Percentiles rank a stretch among this genome's conserved stretches.
Conservation (phyloP, 371 early-diverging fungal species). For the Mucor circinelloides region DNA sequence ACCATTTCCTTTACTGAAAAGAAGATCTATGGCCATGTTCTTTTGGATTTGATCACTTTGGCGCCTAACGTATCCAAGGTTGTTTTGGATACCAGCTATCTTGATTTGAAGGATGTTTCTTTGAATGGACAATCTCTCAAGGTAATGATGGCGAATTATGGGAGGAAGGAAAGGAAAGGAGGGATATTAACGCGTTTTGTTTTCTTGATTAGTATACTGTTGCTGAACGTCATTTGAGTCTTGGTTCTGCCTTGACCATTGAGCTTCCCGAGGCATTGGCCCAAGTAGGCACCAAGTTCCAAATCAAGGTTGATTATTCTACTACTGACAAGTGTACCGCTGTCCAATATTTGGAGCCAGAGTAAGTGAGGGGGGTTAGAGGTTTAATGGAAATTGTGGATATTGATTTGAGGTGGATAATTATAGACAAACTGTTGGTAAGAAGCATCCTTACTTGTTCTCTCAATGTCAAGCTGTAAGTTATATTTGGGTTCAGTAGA, state of each 20-base stretch:
- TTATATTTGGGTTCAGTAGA: not conserved
- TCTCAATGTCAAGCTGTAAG: constrained; percentile 91
- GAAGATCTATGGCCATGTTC: constrained; percentile 69
- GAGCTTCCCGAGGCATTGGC: constrained; percentile 50
- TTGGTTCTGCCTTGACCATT: constrained; percentile 80
- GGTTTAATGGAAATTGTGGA: not conserved
- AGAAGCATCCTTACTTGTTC: constrained; percentile 92
- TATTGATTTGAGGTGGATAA: not conserved
- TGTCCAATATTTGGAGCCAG: constrained; percentile 89
- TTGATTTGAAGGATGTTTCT: constrained; percentile 60
- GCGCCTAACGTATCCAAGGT: constrained; percentile 58
- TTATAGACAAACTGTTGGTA: constrained; percentile 88
- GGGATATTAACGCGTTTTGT: not conserved
- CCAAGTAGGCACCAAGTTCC: constrained; percentile 44
- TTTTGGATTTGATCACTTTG: constrained; percentile 58
- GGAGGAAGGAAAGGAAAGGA: not conserved
- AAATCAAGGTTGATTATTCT: constrained; percentile 71
- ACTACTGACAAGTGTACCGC: constrained; percentile 87
- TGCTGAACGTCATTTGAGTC: constrained; percentile 61
- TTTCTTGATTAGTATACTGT: constrained; percentile 54
- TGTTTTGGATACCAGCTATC: constrained; percentile 79
- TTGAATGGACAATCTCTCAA: constrained; percentile 42
- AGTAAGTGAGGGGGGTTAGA: constrained; percentile 39
- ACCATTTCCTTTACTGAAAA: constrained; percentile 75
- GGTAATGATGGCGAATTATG: constrained; percentile 30